Conservation (phyloP, 2,329 filamentous ascomycete species). For the Colletotrichum sp. region DNA sequence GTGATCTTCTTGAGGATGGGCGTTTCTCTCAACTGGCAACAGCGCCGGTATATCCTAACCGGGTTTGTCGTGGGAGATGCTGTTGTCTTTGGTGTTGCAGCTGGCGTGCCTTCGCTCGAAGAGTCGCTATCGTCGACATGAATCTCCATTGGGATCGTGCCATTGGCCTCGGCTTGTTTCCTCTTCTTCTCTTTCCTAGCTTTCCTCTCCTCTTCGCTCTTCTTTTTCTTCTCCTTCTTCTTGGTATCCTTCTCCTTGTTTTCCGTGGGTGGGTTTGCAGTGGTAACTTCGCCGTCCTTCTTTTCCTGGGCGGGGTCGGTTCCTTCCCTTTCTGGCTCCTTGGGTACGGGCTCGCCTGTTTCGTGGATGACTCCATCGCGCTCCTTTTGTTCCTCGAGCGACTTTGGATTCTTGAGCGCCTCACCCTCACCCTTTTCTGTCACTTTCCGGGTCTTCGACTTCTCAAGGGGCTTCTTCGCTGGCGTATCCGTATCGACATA, state of each 20-base stretch:
- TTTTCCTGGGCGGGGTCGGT: constrained; percentile 24
- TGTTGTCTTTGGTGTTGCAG: constrained; percentile 65
- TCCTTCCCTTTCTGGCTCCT: constrained; percentile 44
- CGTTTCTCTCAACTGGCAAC: constrained; percentile 92
- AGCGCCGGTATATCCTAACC: constrained; percentile 89
- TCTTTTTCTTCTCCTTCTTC: constrained; percentile 97
- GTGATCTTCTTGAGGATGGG: constrained; percentile 91
- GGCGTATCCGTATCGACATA: constrained; percentile 68
- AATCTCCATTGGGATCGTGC: constrained; percentile 84
- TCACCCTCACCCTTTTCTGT: constrained; percentile 77
- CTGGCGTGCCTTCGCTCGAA: constrained; percentile 42
- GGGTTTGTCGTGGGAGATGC: constrained; percentile 82
- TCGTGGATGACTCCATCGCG: constrained; percentile 41
- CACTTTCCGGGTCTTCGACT: constrained; percentile 64
- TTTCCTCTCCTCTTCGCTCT: constrained; percentile 90
- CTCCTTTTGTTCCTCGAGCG: constrained; percentile 64
- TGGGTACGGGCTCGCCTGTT: constrained; percentile 42
- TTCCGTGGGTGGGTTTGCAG: constrained; percentile 25
- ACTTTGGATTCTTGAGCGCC: constrained; percentile 71
- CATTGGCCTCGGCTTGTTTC: constrained; percentile 85
- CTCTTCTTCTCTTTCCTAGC: constrained; percentile 90
- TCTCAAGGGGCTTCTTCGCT: constrained; percentile 47
- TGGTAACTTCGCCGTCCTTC: constrained; percentile 27
- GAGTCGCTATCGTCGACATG: constrained; percentile 73
- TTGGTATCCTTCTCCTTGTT: constrained; percentile 56